Evolutionary conservation across 768 basidiomycete genomes (phyloP), one percentile per base, ranked within the genome.

Genomic region (Tricholoma bakamatsutake): DNA sequence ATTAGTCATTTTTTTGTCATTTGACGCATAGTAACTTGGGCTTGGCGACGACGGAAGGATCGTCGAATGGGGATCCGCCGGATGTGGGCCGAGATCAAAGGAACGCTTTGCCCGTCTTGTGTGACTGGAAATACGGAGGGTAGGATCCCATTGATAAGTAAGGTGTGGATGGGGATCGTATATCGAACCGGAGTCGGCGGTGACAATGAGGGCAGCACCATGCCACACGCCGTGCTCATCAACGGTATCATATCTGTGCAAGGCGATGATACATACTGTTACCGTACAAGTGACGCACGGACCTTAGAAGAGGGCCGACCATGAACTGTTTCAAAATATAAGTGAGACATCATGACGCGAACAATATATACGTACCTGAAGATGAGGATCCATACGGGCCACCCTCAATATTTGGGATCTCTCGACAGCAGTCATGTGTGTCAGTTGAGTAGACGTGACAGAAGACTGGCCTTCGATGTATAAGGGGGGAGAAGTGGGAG

Each of bases 131-230:
- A 33, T 50, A 35, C 67, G 63, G 42, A 63, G 66, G 53, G 83
- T 75, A 42, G 85, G 84, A 63, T 93, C 87, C 87, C 88, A 93
- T 56, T 82, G 77, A 62, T 89, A 85, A 7, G 78, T 82, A 5
- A 94, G 69, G 7, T 71, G 73, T 1, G 91, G 91, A 61, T 81
- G 78, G 0, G 89, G 88, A 15, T 87, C 84, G 62, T 93, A 93
- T 8, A 79, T 73, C 1, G 88, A 92, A 13, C 88, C 88, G 21
- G 83, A 77, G 67, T 93, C 91, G 21, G 88, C 82, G 46, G 91
- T 92, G 60, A 98, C 93, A 54, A 98, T 79, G 70, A 99, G 72
- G 10, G 84, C 91, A 11, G 88, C 90, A 6, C 94, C 96, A 58
- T 86, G 80, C 92, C 93, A 99, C 34, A 93, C 73, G 15, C 85